Conservation (phyloP, 73 alveolate species). For the Tetrahymena elliotti region DNA sequence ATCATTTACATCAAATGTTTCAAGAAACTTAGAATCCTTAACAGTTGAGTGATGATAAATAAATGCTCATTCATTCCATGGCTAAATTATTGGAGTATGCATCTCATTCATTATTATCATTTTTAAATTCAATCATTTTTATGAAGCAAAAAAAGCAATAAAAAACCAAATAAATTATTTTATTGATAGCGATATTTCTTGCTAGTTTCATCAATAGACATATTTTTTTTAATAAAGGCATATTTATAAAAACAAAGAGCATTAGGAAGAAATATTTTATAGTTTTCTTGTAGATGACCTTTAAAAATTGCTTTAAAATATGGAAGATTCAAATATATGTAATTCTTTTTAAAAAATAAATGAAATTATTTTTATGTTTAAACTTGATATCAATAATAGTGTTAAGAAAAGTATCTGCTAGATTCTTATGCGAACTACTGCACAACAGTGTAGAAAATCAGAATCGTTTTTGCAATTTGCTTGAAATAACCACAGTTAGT, state of each 20-base stretch:
- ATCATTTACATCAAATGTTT: not conserved
- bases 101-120: too few species aligned
- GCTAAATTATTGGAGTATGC: not conserved
- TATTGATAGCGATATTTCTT: not conserved
- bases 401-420: not conserved
- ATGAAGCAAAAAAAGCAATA: not conserved
- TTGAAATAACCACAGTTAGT: not conserved
- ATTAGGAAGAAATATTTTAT: not conserved
- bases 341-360: too few species aligned
- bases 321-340: not conserved
- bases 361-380: too few species aligned
- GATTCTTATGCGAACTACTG: not conserved
- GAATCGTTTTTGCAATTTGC: not conserved
- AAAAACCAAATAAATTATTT: not conserved
- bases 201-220: not conserved
- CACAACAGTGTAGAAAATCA: not conserved
- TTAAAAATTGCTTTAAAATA: not conserved
- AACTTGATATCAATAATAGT: not conserved
- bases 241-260: not conserved
- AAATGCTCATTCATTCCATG: not conserved
- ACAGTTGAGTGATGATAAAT: not conserved
- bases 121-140: not conserved
- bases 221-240: not conserved
- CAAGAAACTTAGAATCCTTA: not conserved
- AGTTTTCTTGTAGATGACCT: not conserved